These are phyloP conservation scores for Starmera dryadoides DNA, from an alignment of 805 yeast species.

Conservation along the genomic window DNA sequence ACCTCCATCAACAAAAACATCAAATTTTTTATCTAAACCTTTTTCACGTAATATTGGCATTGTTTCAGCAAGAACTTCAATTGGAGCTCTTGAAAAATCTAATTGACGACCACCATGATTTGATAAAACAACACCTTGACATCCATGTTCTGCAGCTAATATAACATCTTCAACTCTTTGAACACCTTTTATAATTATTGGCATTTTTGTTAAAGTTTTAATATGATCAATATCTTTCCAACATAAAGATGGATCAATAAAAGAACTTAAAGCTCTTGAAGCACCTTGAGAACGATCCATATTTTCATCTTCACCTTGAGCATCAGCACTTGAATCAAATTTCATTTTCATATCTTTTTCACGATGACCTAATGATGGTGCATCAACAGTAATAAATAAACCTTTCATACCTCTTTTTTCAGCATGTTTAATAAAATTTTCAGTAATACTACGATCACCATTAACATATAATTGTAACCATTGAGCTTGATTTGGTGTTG, in stretches of 20 bases:
- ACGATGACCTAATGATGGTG: conserved; percentile 85
- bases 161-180: conserved; percentile 77
- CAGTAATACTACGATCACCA: conserved; percentile 60
- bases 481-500: conserved; percentile 60
- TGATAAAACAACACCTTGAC: conserved; percentile 73
- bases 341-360: conserved; percentile 80
- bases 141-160: conserved; percentile 63
- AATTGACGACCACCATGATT: conserved; percentile 90
- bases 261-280: conserved; percentile 77
- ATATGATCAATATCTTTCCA: conserved; percentile 63
- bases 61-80: conserved; percentile 67
- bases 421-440: conserved; percentile 58
- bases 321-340: conserved; percentile 40
- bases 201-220: conserved; percentile 48
- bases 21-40: conserved; percentile 42
- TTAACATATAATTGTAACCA: conserved; percentile 90
- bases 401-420: conserved; percentile 73
- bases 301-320: conserved; percentile 36
- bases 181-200: conserved; percentile 76
- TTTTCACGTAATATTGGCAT: conserved; percentile 42
- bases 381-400: conserved; percentile 84
- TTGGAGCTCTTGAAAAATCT: conserved; percentile 74
- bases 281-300: conserved; percentile 77
- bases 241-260: conserved; percentile 62
- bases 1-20: conserved; percentile 63